Percentiles rank a stretch among this genome's conserved stretches.
These are phyloP conservation scores for Calonectria pseudoreteaudii DNA, from an alignment of 2,329 filamentous ascomycete species.

Conservation along the genomic window DNA sequence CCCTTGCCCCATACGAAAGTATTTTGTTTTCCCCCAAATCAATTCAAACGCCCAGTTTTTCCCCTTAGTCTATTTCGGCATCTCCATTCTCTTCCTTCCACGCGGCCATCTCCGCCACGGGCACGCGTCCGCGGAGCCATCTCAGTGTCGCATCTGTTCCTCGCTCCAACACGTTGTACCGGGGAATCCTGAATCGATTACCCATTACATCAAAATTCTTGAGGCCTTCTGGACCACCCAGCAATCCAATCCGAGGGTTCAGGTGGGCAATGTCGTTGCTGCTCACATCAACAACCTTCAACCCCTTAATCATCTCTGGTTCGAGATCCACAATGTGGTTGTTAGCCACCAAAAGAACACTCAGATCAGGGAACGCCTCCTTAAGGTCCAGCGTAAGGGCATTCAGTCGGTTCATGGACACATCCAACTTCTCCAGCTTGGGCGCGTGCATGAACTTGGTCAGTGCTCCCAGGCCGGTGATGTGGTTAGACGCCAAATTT, in stretches of 20 bases:
- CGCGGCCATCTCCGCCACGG: constrained; percentile 68
- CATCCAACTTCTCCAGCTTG: constrained; percentile 79
- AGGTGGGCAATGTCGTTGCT: constrained; percentile 89
- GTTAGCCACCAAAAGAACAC: constrained; percentile 78
- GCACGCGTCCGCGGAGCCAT: constrained; percentile 84
- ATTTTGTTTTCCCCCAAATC: constrained; percentile 2
- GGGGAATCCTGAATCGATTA: constrained; percentile 89
- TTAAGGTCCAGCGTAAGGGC: constrained; percentile 74
- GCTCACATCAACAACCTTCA: constrained; percentile 73
- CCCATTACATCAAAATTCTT: constrained; percentile 82
- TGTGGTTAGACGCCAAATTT: constrained; percentile 79
- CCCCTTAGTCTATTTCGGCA: constrained; percentile 38
- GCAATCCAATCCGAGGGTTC: constrained; percentile 82
- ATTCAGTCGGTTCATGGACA: constrained; percentile 84
- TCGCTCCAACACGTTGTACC: constrained; percentile 84
- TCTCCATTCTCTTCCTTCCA: constrained; percentile 63
- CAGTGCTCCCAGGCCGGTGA: constrained; percentile 77
- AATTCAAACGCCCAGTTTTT: constrained; percentile 9
- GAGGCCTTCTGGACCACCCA: constrained; percentile 71
- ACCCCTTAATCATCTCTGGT: constrained; percentile 78
- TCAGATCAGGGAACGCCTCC: constrained; percentile 75
- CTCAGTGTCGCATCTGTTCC: constrained; percentile 87
- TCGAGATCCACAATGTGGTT: constrained; percentile 82
- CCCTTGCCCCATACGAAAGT: constrained; percentile 1
- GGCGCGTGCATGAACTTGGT: constrained; percentile 78